Evolutionary conservation across 495 filamentous ascomycete species (phyloP).

Genomic region (Trypethelium eluteriae): DNA sequence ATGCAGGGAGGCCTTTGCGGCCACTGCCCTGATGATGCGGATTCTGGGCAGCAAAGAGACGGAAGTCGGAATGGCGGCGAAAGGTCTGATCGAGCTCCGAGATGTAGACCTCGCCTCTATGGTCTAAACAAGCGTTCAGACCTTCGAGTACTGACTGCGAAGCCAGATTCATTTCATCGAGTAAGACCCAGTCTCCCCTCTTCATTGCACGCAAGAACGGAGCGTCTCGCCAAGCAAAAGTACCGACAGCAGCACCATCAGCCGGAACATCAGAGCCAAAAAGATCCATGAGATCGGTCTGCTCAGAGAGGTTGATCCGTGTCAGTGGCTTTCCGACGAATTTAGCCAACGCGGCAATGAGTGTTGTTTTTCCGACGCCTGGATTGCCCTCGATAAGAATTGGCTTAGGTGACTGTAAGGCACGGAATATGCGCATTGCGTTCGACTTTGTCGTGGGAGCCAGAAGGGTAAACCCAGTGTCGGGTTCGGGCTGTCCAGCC

Average conservation of each 20-base stretch:
- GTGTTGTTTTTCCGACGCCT: conserved; percentile 93
- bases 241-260: conserved; percentile 76
- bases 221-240: conserved; percentile 90
- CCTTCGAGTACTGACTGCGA: conserved; percentile 96
- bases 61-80: conserved; percentile 77
- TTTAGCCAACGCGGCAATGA: conserved; percentile 74
- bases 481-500: conserved; percentile 37
- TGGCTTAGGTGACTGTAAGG: conserved; percentile 81
- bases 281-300: conserved; percentile 93
- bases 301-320: conserved; percentile 93
- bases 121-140: conserved; percentile 93
- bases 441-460: conserved; percentile 87
- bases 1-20: conserved; percentile 87
- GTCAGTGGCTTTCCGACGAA: conserved; percentile 73
- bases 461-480: conserved; percentile 65
- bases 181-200: conserved; percentile 84
- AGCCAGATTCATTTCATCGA: conserved; percentile 98
- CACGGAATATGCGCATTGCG: conserved; percentile 79
- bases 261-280: conserved; percentile 96
- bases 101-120: conserved; percentile 92
- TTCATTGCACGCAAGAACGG: conserved; percentile 96
- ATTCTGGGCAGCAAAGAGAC: conserved; percentile 93
- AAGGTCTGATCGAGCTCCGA: conserved; percentile 92
- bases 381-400: conserved; percentile 92
- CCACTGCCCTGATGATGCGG: conserved; percentile 96